Evolutionary conservation across 2,329 filamentous ascomycete genomes (phyloP).

Genomic region (Hypocreales sp.): DNA sequence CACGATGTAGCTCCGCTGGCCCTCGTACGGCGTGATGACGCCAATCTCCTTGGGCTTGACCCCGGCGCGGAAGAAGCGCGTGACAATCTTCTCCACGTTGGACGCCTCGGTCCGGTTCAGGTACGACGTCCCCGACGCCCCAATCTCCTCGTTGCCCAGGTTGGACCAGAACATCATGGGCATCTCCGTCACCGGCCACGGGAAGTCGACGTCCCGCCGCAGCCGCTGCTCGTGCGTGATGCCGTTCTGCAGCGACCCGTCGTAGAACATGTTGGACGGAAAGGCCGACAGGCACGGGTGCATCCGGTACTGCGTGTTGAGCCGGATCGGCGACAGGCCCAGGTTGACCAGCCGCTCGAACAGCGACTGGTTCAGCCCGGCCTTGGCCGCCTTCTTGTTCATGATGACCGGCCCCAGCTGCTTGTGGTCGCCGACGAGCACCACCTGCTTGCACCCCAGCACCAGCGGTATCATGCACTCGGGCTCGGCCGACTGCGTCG

Average conservation of each 20-base stretch:
- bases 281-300: slow-evolving; percentile 95
- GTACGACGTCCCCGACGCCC: slow-evolving; percentile 92
- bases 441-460: slow-evolving; percentile 93
- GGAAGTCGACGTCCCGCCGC: slow-evolving; percentile 89
- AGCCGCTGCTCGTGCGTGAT: slow-evolving; percentile 81
- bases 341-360: slow-evolving; percentile 93
- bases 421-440: slow-evolving; percentile 96
- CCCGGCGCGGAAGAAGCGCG: slow-evolving; percentile 95
- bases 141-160: slow-evolving; percentile 93
- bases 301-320: slow-evolving; percentile 98
- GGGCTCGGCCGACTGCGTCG: slow-evolving; percentile 92
- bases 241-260: slow-evolving; percentile 91
- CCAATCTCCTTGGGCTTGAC: slow-evolving; percentile 90
- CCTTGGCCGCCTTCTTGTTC: slow-evolving; percentile 99
- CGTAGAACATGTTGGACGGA: slow-evolving; percentile 99
- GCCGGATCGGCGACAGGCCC: slow-evolving; percentile 75
- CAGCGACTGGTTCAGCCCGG: slow-evolving; percentile 92
- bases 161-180: slow-evolving; percentile 99
- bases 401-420: slow-evolving; percentile 97
- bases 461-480: slow-evolving; percentile 98
- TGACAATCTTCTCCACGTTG: slow-evolving; percentile 97
- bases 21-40: slow-evolving; percentile 97
- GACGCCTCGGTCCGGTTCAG: slow-evolving; percentile 94
- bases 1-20: slow-evolving; percentile 94
- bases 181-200: slow-evolving; percentile 84